phyloP scores from a whole-genome alignment of 208 protist genomes.

The Leishmania lainsoni region DNA sequence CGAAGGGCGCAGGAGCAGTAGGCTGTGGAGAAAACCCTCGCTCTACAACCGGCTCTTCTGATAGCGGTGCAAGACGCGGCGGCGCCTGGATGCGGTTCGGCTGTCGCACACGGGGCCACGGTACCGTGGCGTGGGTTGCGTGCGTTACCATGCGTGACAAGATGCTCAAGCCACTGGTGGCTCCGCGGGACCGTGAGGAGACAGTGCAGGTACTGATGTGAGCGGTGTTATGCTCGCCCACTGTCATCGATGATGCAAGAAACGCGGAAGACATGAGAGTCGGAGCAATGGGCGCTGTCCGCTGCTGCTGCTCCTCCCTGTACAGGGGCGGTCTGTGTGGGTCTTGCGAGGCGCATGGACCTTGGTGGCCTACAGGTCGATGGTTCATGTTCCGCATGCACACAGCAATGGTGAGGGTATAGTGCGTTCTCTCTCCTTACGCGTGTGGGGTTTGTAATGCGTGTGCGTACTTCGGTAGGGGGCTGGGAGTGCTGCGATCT shows the following conservation, averaged over 20 bases:
- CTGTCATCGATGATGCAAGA: background rate
- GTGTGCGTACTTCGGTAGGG: background rate
- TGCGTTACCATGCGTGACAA: background rate
- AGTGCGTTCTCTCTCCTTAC: background rate
- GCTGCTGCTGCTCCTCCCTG: too few species aligned
- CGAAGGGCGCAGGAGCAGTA: background rate
- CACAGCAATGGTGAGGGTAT: background rate
- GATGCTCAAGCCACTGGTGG: background rate
- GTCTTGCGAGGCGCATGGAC: background rate
- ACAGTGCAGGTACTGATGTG: background rate
- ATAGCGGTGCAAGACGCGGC: slow-evolving; percentile 4
- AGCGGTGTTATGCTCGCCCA: background rate
- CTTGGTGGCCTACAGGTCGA: background rate
- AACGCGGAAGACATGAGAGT: background rate
- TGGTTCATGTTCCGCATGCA: background rate
- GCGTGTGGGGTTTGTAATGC: background rate
- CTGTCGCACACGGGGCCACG: background rate
- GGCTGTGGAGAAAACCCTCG: background rate
- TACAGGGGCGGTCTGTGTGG: background rate
- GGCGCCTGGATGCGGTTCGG: background rate
- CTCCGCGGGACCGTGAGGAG: background rate
- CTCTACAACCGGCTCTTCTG: background rate
- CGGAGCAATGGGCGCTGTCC: background rate
- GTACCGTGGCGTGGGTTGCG: background rate
- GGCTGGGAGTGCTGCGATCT: background rate